Evolutionary conservation across 495 filamentous ascomycete species (phyloP), one percentile per base, ranked within the genome.

Genomic region (Aspergillus nidulans): DNA sequence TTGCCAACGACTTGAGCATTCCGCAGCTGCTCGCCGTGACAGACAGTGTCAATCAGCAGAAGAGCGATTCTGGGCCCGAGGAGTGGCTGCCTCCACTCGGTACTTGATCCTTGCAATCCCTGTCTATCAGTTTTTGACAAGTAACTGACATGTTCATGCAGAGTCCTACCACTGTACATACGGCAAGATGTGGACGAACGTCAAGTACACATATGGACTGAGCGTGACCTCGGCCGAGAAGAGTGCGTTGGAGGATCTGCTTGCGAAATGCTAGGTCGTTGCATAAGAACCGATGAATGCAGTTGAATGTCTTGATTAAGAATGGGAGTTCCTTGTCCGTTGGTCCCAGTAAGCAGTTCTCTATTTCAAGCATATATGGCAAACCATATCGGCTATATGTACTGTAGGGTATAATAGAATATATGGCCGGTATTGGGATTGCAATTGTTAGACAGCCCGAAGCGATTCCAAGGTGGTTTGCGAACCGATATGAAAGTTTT

Each of bases 11-110:
- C 65, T 65, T 90, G 38, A 73, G 65, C 0, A 77, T 82, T 34
- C 88, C 88, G 0, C 86, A 90, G 71, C 76, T 90, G 9, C 76
- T 86, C 61, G 84, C 87, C 3, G 86, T 91, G 44, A 90, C 88
- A 0, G 85, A 87, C 57, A 84, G 81, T 49, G 84, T 90, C 36
- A 91, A 91, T 69, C 72, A 82, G 59, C 49, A 72, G 0, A 91
- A 91, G 76, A 70, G 86, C 9, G 86, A 89, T 61, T 73, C 76
- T 55, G 80, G 81, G 12, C 88, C 88, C 0, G 88, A 91, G 61
- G 63, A 63, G 4, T 91, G 88, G 88, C 85, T 89, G 76, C 88
- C 88, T 8, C 79, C 85, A 0, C 69, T 87, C 19, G 59, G 78
- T 82, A 68, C 13, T 20, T 2, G 4, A 30, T 7, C n/a, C 21